A percentile compares a stretch with the other conserved stretches of the same genome.
Evolutionary conservation across 2,329 filamentous ascomycete species (phyloP).

Genomic region (Neopestalotiopsis clavispora): DNA sequence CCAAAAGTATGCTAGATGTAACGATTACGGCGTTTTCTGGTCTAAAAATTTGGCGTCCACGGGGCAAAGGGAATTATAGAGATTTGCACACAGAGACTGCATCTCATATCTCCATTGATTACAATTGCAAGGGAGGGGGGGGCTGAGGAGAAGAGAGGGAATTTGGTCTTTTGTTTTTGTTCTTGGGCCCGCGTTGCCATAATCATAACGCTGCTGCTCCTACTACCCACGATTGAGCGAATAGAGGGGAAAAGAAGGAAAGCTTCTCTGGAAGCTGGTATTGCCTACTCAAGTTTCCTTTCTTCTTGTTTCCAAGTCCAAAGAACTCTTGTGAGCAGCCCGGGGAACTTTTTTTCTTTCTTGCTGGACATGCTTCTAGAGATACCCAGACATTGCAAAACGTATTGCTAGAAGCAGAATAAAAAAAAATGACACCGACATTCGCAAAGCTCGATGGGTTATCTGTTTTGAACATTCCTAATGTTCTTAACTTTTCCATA

Average conservation of each 20-base stretch:
- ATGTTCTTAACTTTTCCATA: no score
- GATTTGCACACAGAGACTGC: background rate
- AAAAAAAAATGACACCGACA: background rate
- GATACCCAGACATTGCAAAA: background rate
- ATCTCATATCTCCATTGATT: background rate
- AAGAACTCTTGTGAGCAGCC: background rate
- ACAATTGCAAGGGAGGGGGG: background rate
- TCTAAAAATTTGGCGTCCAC: background rate
- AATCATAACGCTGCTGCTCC: no score
- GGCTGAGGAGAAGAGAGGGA: background rate
- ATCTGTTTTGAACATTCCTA: no score
- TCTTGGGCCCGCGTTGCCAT: no score
- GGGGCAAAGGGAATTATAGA: background rate
- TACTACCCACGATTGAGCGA: no score
- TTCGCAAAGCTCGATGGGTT: background rate
- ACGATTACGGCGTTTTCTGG: background rate
- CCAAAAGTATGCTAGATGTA: background rate
- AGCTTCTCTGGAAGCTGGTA: background rate
- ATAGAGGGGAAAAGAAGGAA: no score
- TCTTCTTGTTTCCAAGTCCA: no score
- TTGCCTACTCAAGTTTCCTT: background rate
- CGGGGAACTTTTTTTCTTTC: background rate
- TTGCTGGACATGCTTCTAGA: slow-evolving; percentile 5
- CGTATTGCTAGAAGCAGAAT: slow-evolving; percentile 11
- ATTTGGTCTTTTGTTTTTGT: no score